Conservation (phyloP, 768 basidiomycete species). For the Punctularia strigosozonata region DNA sequence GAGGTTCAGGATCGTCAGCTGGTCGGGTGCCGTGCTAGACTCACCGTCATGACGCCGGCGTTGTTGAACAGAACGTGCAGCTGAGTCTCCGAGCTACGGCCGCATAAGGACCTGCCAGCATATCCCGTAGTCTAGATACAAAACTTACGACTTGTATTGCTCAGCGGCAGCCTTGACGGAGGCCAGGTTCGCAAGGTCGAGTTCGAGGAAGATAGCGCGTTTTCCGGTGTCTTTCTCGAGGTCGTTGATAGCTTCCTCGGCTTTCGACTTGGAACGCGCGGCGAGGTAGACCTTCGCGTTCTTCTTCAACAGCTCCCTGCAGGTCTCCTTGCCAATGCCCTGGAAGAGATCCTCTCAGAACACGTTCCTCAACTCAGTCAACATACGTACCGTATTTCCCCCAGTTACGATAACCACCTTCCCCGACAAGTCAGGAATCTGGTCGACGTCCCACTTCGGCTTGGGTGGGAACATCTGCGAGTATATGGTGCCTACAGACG, state of each 20-base stretch:
- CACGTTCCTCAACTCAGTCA: no score
- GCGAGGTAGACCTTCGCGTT: slow-evolving; percentile 20
- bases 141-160: slow-evolving; percentile 6
- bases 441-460: slow-evolving; percentile 15
- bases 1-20: not conserved
- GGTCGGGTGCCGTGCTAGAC: no score
- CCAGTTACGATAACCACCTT: slow-evolving; percentile 25
- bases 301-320: slow-evolving; percentile 10
- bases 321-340: slow-evolving; percentile 10
- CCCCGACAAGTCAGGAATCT: slow-evolving; percentile 22
- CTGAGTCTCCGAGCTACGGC: slow-evolving; percentile 5
- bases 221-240: slow-evolving; percentile 11
- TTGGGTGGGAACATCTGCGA: slow-evolving; percentile 4
- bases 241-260: slow-evolving; percentile 8
- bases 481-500: no score
- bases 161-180: slow-evolving; percentile 6
- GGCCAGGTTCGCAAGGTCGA: slow-evolving; percentile 13
- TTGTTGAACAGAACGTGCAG: slow-evolving; percentile 12
- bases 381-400: slow-evolving; percentile 15
- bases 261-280: slow-evolving; percentile 9
- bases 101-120: not conserved
- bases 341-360: no score
- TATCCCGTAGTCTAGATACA: not conserved
- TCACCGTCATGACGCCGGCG: slow-evolving; percentile 8
- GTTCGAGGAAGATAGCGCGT: slow-evolving; percentile 8